phyloP scores from a whole-genome alignment of 805 yeast species.

The Pichia eremophila region DNA sequence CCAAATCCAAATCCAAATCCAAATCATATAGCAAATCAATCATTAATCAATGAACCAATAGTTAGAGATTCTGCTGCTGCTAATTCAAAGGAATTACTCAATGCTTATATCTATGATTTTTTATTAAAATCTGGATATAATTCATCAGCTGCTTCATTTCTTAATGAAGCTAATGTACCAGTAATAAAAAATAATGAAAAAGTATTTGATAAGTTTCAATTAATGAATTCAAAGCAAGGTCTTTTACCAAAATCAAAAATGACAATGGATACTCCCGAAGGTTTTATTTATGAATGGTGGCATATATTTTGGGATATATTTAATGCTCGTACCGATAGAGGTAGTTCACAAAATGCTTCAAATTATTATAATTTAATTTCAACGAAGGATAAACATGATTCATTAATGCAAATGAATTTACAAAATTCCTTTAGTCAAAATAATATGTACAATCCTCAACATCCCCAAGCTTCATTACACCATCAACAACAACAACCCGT shows the following conservation, averaged over 20 bases:
- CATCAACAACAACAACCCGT: conserved; percentile 13
- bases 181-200: conserved; percentile 26
- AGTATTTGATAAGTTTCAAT: conserved; percentile 2
- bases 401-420: conserved; percentile 24
- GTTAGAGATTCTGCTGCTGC: conserved; percentile 38
- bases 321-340: conserved; percentile 66
- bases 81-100: conserved; percentile 50
- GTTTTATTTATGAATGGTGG: conserved; percentile 93
- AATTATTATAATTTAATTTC: conserved; percentile 62
- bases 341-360: conserved; percentile 53
- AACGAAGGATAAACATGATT: conserved; percentile 51
- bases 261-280: conserved; percentile 75
- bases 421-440: conserved; percentile 3
- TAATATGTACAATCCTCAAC: conserved; percentile 4
- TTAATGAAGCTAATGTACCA: conserved; percentile 67
- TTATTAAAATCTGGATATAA: conserved; percentile 62
- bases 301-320: conserved; percentile 90
- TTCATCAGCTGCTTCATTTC: conserved; percentile 65
- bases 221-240: background rate
- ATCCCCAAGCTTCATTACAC: conserved; percentile 1
- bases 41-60: conserved; percentile 11
- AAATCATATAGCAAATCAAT: background rate
- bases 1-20: background rate
- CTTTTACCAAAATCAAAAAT: conserved; percentile 42
- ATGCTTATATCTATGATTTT: conserved; percentile 83